These are phyloP conservation scores for Cyberlindnera maclurae DNA, from an alignment of 805 yeast species.

Conservation along the genomic window DNA sequence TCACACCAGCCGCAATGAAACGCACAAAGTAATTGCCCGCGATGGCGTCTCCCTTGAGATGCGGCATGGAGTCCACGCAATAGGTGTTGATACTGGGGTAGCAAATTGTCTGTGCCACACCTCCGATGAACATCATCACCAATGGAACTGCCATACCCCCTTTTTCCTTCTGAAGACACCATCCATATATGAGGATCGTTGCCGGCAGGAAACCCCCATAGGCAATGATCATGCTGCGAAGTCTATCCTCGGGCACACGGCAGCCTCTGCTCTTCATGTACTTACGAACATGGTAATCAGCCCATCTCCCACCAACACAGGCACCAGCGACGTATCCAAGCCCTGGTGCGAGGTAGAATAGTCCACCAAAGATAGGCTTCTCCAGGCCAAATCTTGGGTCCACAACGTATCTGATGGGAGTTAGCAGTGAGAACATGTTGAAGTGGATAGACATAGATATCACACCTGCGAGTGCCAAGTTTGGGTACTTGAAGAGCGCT, in stretches of 20 bases:
- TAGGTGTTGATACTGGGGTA: conserved; percentile 51
- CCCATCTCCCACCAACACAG: conserved; percentile 44
- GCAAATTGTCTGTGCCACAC: conserved; percentile 42
- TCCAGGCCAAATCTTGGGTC: conserved; percentile 47
- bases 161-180: conserved; percentile 25
- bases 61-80: conserved; percentile 52
- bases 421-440: conserved; percentile 44
- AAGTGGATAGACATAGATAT: conserved; percentile 35
- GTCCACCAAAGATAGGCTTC: conserved; percentile 41
- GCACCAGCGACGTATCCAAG: conserved; percentile 46
- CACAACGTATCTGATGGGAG: conserved; percentile 50
- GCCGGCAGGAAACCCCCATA: conserved; percentile 36
- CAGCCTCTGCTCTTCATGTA: conserved; percentile 32
- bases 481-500: conserved; percentile 34
- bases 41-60: conserved; percentile 47
- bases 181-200: conserved; percentile 38
- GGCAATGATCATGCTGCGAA: conserved; percentile 33
- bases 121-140: conserved; percentile 39
- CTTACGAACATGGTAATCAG: conserved; percentile 40
- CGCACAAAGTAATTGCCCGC: conserved; percentile 47
- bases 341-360: conserved; percentile 53
- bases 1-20: conserved; percentile 43
- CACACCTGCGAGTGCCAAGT: conserved; percentile 36
- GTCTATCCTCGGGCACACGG: conserved; percentile 47
- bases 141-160: conserved; percentile 54